Evolutionary conservation across 768 basidiomycete species (phyloP).

Genomic region (Rhizopogon roseolus): DNA sequence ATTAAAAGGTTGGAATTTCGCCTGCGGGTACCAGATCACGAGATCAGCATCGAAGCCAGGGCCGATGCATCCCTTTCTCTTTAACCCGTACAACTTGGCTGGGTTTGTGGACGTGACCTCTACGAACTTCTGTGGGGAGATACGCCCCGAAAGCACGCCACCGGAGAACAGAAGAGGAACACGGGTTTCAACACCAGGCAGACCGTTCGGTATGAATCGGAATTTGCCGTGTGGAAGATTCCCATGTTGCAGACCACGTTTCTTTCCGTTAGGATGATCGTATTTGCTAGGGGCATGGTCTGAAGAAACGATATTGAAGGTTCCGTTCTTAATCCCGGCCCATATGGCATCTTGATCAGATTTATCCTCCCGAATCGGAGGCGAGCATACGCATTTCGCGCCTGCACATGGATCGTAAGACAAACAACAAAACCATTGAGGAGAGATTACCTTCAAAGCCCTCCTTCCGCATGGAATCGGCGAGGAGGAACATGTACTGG

Average conservation of each 20-base stretch:
- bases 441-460: constrained; percentile 9
- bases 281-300: constrained; percentile 29
- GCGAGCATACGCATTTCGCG: constrained; percentile 14
- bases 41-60: constrained; percentile 31
- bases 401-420: neutral
- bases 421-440: neutral
- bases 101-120: constrained; percentile 28
- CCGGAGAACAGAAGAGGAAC: constrained; percentile 24
- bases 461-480: constrained; percentile 10
- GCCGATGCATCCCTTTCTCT: constrained; percentile 27
- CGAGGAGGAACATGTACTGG: constrained; percentile 12
- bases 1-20: constrained; percentile 5
- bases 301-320: constrained; percentile 26
- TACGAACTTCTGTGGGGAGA: constrained; percentile 27
- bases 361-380: constrained; percentile 11
- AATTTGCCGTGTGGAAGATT: constrained; percentile 25
- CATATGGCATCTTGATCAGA: constrained; percentile 12
- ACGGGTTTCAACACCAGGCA: constrained; percentile 30
- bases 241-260: constrained; percentile 12
- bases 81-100: constrained; percentile 30
- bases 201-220: constrained; percentile 27
- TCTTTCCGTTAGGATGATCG: constrained; percentile 23
- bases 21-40: constrained; percentile 21
- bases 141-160: constrained; percentile 25
- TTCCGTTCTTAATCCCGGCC: constrained; percentile 12